Evolutionary conservation across 805 yeast genomes (phyloP).

Genomic region (Candida sphagnicola): DNA sequence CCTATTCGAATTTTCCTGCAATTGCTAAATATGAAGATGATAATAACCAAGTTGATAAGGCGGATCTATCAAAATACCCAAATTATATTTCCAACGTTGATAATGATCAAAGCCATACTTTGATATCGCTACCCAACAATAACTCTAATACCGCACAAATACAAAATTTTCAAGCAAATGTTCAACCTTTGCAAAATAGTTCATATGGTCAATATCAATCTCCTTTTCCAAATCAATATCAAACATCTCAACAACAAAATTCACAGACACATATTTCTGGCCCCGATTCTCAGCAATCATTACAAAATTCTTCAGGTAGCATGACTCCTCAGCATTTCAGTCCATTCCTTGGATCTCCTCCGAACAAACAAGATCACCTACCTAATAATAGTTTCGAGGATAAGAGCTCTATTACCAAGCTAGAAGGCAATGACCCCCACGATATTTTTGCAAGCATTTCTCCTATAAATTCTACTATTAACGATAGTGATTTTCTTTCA

Average conservation of each 20-base stretch:
- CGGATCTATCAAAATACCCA: neutral
- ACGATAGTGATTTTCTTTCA: constrained; percentile 1
- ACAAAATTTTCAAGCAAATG: neutral
- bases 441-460: constrained; percentile 1
- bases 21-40: neutral
- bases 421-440: neutral
- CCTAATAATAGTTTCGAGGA: neutral
- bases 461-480: neutral
- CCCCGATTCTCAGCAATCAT: neutral
- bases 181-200: neutral
- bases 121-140: neutral
- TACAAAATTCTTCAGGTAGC: neutral
- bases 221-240: neutral
- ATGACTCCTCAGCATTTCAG: constrained; percentile 1
- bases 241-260: neutral
- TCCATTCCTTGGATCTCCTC: neutral
- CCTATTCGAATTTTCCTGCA: neutral
- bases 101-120: neutral
- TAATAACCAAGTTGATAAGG: neutral
- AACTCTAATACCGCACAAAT: neutral
- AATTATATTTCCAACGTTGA: neutral
- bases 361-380: neutral
- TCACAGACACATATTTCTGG: neutral
- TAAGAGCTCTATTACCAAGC: neutral
- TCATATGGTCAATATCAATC: neutral